Evolutionary conservation across 2,329 filamentous ascomycete genomes (phyloP).

Genomic region (Colletotrichum godetiae): DNA sequence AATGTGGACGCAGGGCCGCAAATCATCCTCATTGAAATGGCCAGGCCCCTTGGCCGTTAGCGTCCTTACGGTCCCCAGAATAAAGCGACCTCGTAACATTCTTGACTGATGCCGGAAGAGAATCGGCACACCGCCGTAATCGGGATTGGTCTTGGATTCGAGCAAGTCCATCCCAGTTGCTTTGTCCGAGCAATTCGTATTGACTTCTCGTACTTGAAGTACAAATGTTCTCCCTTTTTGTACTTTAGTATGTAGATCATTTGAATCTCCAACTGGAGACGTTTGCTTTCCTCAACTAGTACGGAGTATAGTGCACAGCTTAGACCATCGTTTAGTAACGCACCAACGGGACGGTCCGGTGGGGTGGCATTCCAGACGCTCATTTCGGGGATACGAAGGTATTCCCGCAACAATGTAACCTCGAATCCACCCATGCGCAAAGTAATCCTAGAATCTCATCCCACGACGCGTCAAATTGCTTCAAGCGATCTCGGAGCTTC

Average conservation of each 20-base stretch:
- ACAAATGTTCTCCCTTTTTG: no score
- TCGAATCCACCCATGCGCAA: neutral
- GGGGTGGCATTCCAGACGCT: neutral
- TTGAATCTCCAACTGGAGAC: neutral
- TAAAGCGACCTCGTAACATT: neutral
- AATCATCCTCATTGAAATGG: neutral
- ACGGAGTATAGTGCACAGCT: no score
- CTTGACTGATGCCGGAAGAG: neutral
- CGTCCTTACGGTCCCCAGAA: neutral
- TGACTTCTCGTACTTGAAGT: no score
- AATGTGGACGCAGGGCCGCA: neutral
- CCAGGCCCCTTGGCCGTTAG: no score
- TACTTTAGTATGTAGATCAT: neutral
- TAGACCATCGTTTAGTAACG: neutral
- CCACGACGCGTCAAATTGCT: neutral
- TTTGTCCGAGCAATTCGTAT: neutral
- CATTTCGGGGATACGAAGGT: neutral
- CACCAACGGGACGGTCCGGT: neutral
- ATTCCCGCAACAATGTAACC: neutral
- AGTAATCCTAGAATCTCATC: neutral
- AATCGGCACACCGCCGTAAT: neutral
- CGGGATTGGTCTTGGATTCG: no score
- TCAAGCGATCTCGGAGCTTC: neutral
- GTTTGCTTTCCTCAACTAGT: neutral
- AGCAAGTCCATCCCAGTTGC: neutral